Base-by-base conservation (phyloP, 305 asterid genomes). In the Solanum hybrid region DNA sequence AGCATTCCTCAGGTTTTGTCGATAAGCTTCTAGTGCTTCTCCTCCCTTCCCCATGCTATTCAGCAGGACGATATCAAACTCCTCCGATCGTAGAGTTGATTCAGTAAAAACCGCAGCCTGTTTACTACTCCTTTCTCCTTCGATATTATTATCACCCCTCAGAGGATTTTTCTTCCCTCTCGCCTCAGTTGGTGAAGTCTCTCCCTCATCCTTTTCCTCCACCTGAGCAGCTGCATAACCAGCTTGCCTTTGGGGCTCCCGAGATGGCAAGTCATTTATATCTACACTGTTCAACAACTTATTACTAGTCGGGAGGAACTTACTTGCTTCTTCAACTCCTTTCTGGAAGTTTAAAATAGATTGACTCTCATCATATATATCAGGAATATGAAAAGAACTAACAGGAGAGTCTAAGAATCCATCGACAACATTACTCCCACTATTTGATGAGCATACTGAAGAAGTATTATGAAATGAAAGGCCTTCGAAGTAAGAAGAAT, bases 301-400 rank as follows among this genome's bases (percentile, higher is more conserved):
- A 42, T 77, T 86, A 72, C 88, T 89, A 78, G 78, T 90, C 35
- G 95, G 94, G 81, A 93, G 96, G 85, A 94, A 93, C 76, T 93
- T 93, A 36, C 90, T 94, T 40, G 95, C 98, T 90, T 94, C 97
- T 91, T 94, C 95, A 27, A 94, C 93, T 85, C 98, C 98, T 88
- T 92, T 95, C 34, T 42, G 86, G 78, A 94, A 95, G 89, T 93
- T 93, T 93, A 93, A 93, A 13, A 89, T 89, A 8, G 94, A 87
- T 76, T 89, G 94, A 56, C 90, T 92, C 89, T 92, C 94, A 40
- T 90, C 89, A 78, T 89, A 92, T 88, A 75, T 17, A 82, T 94
- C 94, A 31, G 91, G 91, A 24, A 88, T 73, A 84, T 87, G 93
- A 78, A 94, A 91, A 88, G 94, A 92, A 71, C 95, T 93, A 17